Base-by-base conservation (phyloP, 352 stramenopile genomes). In the Globisporangium nodosum region DNA sequence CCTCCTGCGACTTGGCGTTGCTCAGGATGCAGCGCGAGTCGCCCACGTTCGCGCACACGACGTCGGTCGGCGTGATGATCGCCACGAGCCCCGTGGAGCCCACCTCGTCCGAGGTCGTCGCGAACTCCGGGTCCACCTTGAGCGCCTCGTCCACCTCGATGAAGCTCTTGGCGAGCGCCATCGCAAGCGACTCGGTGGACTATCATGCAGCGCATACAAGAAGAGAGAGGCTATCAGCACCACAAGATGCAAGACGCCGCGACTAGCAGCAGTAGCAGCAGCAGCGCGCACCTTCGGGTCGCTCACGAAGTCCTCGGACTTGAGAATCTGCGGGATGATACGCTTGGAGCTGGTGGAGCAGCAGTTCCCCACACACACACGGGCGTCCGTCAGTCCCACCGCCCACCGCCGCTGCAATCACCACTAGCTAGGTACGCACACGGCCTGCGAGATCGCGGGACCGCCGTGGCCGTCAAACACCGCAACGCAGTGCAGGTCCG, bases 381-480 rank as follows among this genome's bases (percentile, higher is more conserved):
- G 42, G 12, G 16, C 52, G 24, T 31, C 18, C 7, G 40, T 49
- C 18, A 49, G 45, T 7, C 15, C 13, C 45, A 27, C n/a, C 21
- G 3, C 6, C 45, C 9, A 11, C 37, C 13, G 3, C 7, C 37
- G 37, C 37, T 5, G 37, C 0, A 5, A 12, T 42, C 37, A 5
- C 37, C 37, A 11, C 37, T 2, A 13, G 35, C 35, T 11, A 15
- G 21, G 3, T 9, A 49, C 79, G 49, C 78, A 93, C 83, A 88
- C 78, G 39, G 71, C 84, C 15, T 74, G 70, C 3, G 86, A 90
- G 66, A 94, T 74, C 21, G 73, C 47, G 11, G 79, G 63, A 16
- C 86, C 86, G 46, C 86, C 86, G 49, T 95, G 86, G 53, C 86
- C 86, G 55, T 95, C 86, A 60, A 95, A 95, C 37, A 95, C 79